A percentile compares a stretch with the other conserved stretches of the same genome.
Conservation (phyloP, 371 early-diverging fungal genomes). For the Coemansia sp. region DNA sequence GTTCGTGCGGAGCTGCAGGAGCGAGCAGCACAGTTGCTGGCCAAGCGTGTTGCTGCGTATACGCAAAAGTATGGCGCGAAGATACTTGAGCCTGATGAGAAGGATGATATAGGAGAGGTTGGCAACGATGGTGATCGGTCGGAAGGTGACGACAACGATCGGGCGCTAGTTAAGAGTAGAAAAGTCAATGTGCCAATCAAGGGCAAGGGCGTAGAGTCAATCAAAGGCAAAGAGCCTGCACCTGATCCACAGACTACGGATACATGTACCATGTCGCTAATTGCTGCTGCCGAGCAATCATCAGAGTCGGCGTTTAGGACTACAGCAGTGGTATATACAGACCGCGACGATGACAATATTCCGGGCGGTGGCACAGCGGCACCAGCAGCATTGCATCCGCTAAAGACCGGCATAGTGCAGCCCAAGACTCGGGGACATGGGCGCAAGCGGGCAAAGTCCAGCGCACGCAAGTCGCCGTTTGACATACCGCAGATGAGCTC, state of each 20-base stretch:
- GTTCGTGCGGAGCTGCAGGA: conserved; percentile 16
- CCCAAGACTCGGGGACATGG: neutral
- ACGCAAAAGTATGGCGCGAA: conserved; percentile 38
- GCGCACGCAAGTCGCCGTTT: conserved; percentile 2
- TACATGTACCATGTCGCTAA: conserved; percentile 28
- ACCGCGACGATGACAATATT: conserved; percentile 11
- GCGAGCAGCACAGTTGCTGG: conserved; percentile 25
- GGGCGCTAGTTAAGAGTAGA: too few relatives aligned
- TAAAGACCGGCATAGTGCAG: neutral
- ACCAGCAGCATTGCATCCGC: neutral
- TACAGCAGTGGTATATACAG: conserved; percentile 19
- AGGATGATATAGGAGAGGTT: neutral
- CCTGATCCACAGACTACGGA: neutral
- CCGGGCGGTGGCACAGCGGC: neutral
- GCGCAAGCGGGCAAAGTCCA: conserved; percentile 1
- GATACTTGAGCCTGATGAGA: conserved; percentile 14
- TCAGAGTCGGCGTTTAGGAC: conserved; percentile 39
- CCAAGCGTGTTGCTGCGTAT: conserved; percentile 32
- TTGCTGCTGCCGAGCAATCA: conserved; percentile 28
- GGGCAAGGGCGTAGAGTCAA: conserved; percentile 3
- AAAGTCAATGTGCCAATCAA: neutral
- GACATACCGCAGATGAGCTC: neutral
- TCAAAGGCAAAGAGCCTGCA: conserved; percentile 4
- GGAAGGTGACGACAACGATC: neutral
- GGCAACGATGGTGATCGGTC: neutral